These are phyloP conservation scores for Solanum rostratum DNA, from an alignment of 257 asterid species.

Conservation along the genomic window DNA sequence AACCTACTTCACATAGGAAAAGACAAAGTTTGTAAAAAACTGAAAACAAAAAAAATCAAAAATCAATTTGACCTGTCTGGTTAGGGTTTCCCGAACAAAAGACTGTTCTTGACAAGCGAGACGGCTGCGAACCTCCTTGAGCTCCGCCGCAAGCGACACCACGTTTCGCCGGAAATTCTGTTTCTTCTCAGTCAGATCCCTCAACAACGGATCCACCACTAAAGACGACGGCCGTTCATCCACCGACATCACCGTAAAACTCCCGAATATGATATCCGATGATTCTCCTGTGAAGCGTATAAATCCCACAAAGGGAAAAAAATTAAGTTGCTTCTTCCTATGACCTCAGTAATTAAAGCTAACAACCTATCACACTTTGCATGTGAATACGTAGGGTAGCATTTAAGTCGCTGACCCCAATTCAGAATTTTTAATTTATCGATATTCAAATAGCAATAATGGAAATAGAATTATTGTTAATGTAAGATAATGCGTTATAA, in stretches of 20 bases:
- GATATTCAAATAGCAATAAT: neutral
- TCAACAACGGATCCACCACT: slow-evolving; percentile 71
- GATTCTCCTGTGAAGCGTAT: neutral
- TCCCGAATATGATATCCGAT: neutral
- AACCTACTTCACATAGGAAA: neutral
- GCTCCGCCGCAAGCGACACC: slow-evolving; percentile 77
- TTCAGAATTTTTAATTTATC: neutral
- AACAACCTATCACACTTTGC: slow-evolving; percentile 25
- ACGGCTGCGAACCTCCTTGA: slow-evolving; percentile 65
- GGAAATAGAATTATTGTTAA: neutral
- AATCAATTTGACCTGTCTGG: slow-evolving; percentile 45
- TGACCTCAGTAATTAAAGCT: slow-evolving; percentile 16
- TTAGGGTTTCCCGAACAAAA: slow-evolving; percentile 38
- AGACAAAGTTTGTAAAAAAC: neutral
- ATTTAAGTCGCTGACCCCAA: slow-evolving; percentile 19
- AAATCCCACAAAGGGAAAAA: neutral
- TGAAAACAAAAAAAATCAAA: neutral
- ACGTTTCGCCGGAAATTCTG: slow-evolving; percentile 81
- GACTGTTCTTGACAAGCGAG: slow-evolving; percentile 54
- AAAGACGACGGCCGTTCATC: slow-evolving; percentile 18
- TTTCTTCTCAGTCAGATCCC: slow-evolving; percentile 80
- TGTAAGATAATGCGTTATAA: neutral
- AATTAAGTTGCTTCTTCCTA: neutral
- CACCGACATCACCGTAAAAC: slow-evolving; percentile 13
- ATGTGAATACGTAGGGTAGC: slow-evolving; percentile 40